Percentiles rank a stretch among this genome's conserved stretches.
These are phyloP conservation scores for Boechera retrofracta DNA, from an alignment of 345 rosid species.

Conservation along the genomic window DNA sequence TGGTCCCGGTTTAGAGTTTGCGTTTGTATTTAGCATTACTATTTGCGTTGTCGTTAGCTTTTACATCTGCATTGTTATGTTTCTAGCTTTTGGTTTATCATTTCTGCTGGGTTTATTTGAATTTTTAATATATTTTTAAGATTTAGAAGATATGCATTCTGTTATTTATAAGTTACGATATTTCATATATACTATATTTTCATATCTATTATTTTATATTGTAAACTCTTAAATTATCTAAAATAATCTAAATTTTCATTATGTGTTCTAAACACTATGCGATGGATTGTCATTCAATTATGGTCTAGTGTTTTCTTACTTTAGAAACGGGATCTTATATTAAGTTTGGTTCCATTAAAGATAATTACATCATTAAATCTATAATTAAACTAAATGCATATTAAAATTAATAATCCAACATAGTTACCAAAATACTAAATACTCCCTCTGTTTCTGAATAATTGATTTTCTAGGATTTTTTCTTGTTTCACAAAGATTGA, in stretches of 20 bases:
- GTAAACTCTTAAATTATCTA: background rate
- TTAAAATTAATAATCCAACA: background rate
- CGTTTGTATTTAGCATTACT: background rate
- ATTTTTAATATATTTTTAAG: no score
- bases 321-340: no score
- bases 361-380: background rate
- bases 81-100: no score
- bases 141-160: background rate
- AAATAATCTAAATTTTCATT: background rate
- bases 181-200: background rate
- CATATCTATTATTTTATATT: background rate
- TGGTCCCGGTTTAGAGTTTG: background rate
- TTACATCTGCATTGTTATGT: no score
- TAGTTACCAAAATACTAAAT: background rate
- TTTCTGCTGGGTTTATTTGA: no score
- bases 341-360: background rate
- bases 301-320: background rate
- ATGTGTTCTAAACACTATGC: background rate
- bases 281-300: background rate
- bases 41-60: background rate
- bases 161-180: background rate
- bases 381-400: background rate
- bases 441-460: background rate
- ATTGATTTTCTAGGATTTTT: no score
- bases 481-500: no score